Evolutionary conservation across 148 eudicot species (phyloP).

Genomic region (Bassia scoparia): DNA sequence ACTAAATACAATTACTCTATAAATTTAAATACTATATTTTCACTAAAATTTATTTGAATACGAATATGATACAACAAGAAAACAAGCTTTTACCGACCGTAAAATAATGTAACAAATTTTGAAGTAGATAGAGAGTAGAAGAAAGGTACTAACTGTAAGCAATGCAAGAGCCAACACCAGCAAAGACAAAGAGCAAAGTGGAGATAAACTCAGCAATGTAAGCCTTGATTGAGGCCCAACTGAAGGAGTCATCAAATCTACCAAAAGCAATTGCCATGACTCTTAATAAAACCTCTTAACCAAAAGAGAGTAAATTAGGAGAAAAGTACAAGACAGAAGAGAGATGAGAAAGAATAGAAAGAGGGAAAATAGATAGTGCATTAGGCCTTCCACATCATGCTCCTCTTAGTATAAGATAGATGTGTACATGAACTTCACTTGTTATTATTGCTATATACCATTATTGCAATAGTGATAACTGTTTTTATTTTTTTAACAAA

Average conservation of each 20-base stretch:
- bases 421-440: background rate
- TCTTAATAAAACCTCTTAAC: background rate
- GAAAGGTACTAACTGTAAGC: constrained; percentile 46
- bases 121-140: too few relatives aligned
- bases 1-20: too few relatives aligned
- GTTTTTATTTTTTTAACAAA: background rate
- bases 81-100: too few relatives aligned
- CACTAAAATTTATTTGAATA: too few relatives aligned
- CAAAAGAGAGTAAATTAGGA: too few relatives aligned
- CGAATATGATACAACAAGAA: too few relatives aligned
- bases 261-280: constrained; percentile 64
- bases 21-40: too few relatives aligned
- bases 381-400: constrained; percentile 31
- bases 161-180: constrained; percentile 84
- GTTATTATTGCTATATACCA: background rate
- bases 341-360: background rate
- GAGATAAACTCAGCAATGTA: constrained; percentile 79
- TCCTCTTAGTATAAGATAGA: constrained; percentile 27
- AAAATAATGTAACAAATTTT: too few relatives aligned
- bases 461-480: background rate
- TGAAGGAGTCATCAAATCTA: constrained; percentile 55
- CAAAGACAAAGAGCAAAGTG: constrained; percentile 75
- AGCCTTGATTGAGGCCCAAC: constrained; percentile 59
- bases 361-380: constrained; percentile 14
- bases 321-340: too few relatives aligned